Percentiles rank a stretch among this genome's conserved stretches.
Conservation (phyloP, 352 stramenopile genomes). For the Pythium phragmitis region DNA sequence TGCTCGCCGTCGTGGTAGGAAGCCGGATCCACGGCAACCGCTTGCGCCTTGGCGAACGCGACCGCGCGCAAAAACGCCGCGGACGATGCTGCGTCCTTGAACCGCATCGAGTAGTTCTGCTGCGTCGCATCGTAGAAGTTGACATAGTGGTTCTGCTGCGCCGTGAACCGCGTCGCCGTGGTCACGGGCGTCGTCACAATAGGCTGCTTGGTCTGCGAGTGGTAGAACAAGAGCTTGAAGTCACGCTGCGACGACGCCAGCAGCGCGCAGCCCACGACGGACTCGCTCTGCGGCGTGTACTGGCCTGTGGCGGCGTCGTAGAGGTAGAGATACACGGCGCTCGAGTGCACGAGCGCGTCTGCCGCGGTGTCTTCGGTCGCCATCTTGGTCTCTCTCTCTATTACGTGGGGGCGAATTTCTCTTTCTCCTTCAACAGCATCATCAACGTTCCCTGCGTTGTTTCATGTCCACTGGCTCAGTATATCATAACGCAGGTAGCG, state of each 20-base stretch:
- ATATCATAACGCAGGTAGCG: background rate
- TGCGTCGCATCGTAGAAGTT: slow-evolving; percentile 60
- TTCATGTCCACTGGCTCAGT: background rate
- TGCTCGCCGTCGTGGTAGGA: slow-evolving; percentile 2
- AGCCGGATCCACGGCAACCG: slow-evolving; percentile 30
- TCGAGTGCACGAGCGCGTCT: slow-evolving; percentile 64
- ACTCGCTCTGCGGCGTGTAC: slow-evolving; percentile 61
- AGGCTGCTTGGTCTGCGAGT: slow-evolving; percentile 60
- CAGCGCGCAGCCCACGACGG: slow-evolving; percentile 61
- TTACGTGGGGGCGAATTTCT: background rate
- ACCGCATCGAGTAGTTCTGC: slow-evolving; percentile 74
- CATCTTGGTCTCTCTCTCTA: background rate
- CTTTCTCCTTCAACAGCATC: slow-evolving; percentile 13
- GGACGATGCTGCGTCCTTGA: slow-evolving; percentile 46
- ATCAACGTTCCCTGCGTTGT: slow-evolving; percentile 2
- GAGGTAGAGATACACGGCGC: slow-evolving; percentile 68
- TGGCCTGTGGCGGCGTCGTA: slow-evolving; percentile 49
- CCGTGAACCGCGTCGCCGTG: slow-evolving; percentile 41
- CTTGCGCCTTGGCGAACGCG: slow-evolving; percentile 53
- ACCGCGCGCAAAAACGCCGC: slow-evolving; percentile 48
- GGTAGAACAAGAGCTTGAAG: slow-evolving; percentile 74
- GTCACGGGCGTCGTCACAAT: slow-evolving; percentile 46
- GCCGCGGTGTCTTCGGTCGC: slow-evolving; percentile 6
- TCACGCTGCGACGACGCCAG: slow-evolving; percentile 25
- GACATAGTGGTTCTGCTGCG: slow-evolving; percentile 75